phyloP scores from a whole-genome alignment of 2,329 filamentous ascomycete genomes.

The Diaporthe ampelina region DNA sequence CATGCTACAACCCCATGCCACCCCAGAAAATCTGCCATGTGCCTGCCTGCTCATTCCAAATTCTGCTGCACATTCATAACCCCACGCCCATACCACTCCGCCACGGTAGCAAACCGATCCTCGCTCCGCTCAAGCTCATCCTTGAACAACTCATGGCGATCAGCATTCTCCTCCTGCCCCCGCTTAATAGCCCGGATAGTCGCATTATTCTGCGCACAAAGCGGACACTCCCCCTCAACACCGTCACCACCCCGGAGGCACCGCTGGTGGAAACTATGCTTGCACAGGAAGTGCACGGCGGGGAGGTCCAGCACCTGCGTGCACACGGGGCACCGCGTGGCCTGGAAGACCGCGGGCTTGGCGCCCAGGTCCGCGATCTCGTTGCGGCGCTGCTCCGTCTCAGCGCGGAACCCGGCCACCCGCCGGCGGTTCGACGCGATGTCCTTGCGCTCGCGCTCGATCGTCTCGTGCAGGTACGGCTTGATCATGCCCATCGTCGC shows the following conservation, averaged over 20 bases:
- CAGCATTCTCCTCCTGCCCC: slow-evolving; percentile 88
- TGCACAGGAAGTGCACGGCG: slow-evolving; percentile 95
- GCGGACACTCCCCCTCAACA: slow-evolving; percentile 77
- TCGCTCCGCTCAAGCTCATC: slow-evolving; percentile 82
- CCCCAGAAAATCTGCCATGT: background rate
- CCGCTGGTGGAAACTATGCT: slow-evolving; percentile 95
- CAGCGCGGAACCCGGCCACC: slow-evolving; percentile 85
- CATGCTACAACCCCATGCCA: background rate
- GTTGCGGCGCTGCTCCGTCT: slow-evolving; percentile 83
- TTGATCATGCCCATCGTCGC: slow-evolving; percentile 99
- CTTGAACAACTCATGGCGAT: slow-evolving; percentile 90
- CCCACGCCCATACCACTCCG: slow-evolving; percentile 94
- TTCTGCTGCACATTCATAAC: slow-evolving; percentile 76
- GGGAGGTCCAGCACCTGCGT: slow-evolving; percentile 85
- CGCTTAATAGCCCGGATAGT: slow-evolving; percentile 89
- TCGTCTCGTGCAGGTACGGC: slow-evolving; percentile 88
- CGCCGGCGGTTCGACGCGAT: slow-evolving; percentile 84
- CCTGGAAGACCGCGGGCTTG: slow-evolving; percentile 91
- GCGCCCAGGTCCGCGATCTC: slow-evolving; percentile 83
- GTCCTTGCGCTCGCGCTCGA: slow-evolving; percentile 88
- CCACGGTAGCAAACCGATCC: slow-evolving; percentile 90
- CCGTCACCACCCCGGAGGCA: slow-evolving; percentile 72
- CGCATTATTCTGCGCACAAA: slow-evolving; percentile 86
- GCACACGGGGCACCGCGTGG: slow-evolving; percentile 89
- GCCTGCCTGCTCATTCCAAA: slow-evolving; percentile 47